A percentile compares a stretch with the other conserved stretches of the same genome.
phyloP scores from a whole-genome alignment of 1,284 basidiomycete species.

The Ganoderma multipileum region DNA sequence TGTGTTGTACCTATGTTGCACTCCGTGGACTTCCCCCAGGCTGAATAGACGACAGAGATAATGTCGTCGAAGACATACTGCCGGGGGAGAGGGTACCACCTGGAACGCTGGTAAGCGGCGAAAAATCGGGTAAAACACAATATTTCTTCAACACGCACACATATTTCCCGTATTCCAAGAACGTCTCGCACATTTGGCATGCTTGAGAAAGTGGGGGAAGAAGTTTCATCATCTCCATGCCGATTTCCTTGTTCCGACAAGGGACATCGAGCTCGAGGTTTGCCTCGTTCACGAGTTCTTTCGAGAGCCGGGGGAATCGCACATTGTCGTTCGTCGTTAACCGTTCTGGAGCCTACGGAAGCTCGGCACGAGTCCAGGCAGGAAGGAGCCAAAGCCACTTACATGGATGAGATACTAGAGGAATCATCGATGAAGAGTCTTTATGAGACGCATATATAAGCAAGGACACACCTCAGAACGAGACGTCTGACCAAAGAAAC shows the following conservation, averaged over 20 bases:
- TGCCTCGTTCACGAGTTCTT: slow-evolving; percentile 36
- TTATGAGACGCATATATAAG: neutral
- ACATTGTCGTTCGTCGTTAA: slow-evolving; percentile 6
- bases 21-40: slow-evolving; percentile 38
- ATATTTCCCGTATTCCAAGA: slow-evolving; percentile 58
- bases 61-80: slow-evolving; percentile 57
- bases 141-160: slow-evolving; percentile 43
- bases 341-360: slow-evolving; percentile 31
- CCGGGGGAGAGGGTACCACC: slow-evolving; percentile 39
- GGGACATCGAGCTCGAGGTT: slow-evolving; percentile 41
- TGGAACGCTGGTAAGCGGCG: slow-evolving; percentile 14
- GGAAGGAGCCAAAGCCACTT: slow-evolving; percentile 21
- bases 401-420: slow-evolving; percentile 60
- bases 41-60: slow-evolving; percentile 52
- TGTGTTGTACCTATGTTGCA: slow-evolving; percentile 43
- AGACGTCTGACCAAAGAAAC: slow-evolving; percentile 67
- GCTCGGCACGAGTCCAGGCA: neutral
- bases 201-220: slow-evolving; percentile 63
- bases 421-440: neutral
- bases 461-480: slow-evolving; percentile 60
- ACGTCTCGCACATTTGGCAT: slow-evolving; percentile 58
- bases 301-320: slow-evolving; percentile 32
- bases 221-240: slow-evolving; percentile 47
- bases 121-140: slow-evolving; percentile 18
- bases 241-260: slow-evolving; percentile 42